Conservation (phyloP, 108 stramenopile species). For the Skeletonema marinoi region DNA sequence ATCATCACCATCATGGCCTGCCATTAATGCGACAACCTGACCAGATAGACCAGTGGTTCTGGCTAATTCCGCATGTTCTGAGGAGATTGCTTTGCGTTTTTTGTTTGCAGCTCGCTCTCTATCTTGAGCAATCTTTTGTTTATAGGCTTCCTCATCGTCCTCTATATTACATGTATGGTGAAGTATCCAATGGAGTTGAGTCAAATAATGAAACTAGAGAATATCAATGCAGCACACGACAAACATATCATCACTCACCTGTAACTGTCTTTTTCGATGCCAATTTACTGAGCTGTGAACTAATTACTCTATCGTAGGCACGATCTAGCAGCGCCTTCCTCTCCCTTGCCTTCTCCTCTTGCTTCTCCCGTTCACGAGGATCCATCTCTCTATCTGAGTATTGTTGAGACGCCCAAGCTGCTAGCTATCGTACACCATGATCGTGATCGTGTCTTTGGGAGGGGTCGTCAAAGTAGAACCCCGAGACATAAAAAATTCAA, state of each 20-base stretch:
- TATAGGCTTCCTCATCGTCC: constrained; percentile 46
- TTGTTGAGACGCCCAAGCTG: neutral
- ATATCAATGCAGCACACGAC: neutral
- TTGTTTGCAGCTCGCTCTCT: constrained; percentile 37
- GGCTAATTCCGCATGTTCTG: constrained; percentile 51
- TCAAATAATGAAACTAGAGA: neutral
- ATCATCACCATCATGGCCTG: constrained; percentile 25
- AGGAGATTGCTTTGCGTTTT: constrained; percentile 49
- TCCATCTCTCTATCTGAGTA: constrained; percentile 27
- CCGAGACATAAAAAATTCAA: too few relatives aligned
- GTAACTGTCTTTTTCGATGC: constrained; percentile 40
- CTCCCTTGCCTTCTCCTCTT: constrained; percentile 36
- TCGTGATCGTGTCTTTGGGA: too few relatives aligned
- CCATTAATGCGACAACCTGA: constrained; percentile 60
- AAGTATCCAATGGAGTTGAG: neutral
- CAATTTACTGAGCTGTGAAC: constrained; percentile 42
- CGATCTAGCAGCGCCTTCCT: constrained; percentile 45
- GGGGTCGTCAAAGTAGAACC: too few relatives aligned
- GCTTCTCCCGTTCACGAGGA: constrained; percentile 56
- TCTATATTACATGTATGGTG: neutral
- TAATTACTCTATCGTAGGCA: constrained; percentile 51
- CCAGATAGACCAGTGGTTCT: constrained; percentile 52
- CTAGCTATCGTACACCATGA: too few relatives aligned
- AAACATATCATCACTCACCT: constrained; percentile 10
- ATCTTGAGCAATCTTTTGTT: constrained; percentile 30